phyloP scores from a whole-genome alignment of 768 basidiomycete species.

The Scleroderma citrinum region DNA sequence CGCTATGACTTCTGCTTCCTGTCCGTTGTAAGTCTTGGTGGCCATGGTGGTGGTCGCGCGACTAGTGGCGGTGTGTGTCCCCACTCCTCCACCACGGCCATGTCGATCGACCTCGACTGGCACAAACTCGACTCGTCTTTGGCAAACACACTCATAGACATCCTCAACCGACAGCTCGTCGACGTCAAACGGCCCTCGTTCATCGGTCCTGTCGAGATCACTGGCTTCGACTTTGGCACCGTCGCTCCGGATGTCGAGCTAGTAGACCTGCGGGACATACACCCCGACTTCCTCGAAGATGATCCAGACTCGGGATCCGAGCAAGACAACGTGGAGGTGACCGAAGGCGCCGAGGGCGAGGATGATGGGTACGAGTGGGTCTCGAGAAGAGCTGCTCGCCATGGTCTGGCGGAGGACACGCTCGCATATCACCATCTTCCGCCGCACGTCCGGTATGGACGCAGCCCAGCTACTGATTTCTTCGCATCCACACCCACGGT shows the following conservation, averaged over 20 bases:
- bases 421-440: conserved; percentile 66
- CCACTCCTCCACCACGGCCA: conserved; percentile 32
- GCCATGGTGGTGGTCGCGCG: not conserved
- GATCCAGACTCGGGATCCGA: conserved; percentile 32
- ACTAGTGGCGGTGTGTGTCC: not conserved
- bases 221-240: conserved; percentile 83
- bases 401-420: conserved; percentile 44
- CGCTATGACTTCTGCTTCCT: conserved; percentile 8
- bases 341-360: conserved; percentile 52
- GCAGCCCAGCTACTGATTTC: conserved; percentile 51
- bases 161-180: conserved; percentile 76
- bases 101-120: conserved; percentile 98
- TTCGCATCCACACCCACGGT: conserved; percentile 50
- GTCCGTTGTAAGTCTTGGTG: conserved; percentile 4
- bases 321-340: conserved; percentile 38
- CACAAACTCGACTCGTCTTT: conserved; percentile 69
- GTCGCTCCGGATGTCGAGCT: conserved; percentile 81
- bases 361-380: conserved; percentile 86
- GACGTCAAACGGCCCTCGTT: conserved; percentile 80
- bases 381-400: conserved; percentile 52
- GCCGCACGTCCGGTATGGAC: conserved; percentile 65
- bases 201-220: conserved; percentile 87
- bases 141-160: conserved; percentile 57
- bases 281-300: conserved; percentile 89
- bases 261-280: conserved; percentile 88